phyloP scores from a whole-genome alignment of 164 flowering plant species.

The Akebia trifoliata region DNA sequence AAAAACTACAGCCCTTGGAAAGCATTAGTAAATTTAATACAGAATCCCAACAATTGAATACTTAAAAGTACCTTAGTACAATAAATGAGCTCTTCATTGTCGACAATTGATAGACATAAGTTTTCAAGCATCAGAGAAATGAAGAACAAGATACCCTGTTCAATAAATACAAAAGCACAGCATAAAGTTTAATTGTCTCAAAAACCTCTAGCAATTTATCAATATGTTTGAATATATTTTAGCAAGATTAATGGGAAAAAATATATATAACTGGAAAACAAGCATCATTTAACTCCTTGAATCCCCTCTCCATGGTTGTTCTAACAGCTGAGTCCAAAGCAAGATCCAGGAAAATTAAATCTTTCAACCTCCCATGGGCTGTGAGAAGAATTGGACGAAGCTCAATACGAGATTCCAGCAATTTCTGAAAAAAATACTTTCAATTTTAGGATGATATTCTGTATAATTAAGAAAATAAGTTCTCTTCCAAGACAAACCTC shows the following conservation, averaged over 20 bases:
- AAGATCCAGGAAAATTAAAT: slow-evolving; percentile 28
- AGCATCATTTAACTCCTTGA: slow-evolving; percentile 17
- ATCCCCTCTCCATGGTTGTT: slow-evolving; percentile 26
- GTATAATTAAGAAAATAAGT: neutral
- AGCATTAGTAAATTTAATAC: neutral
- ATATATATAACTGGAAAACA: slow-evolving; percentile 13
- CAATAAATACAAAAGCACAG: slow-evolving; percentile 3
- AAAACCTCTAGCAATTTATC: neutral
- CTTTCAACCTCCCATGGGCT: slow-evolving; percentile 28
- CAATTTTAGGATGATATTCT: neutral
- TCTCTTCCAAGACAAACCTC: slow-evolving; percentile 22
- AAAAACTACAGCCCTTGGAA: neutral
- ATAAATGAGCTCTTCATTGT: slow-evolving; percentile 28
- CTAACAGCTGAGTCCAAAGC: slow-evolving; percentile 29
- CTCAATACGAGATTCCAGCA: slow-evolving; percentile 25
- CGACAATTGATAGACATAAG: slow-evolving; percentile 25
- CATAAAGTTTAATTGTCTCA: neutral
- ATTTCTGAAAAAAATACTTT: slow-evolving; percentile 15
- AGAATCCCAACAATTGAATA: too few relatives aligned
- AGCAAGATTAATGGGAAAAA: neutral
- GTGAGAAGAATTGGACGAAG: slow-evolving; percentile 22
- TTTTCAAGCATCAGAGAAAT: slow-evolving; percentile 27
- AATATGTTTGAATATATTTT: neutral
- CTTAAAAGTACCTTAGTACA: slow-evolving; percentile 23
- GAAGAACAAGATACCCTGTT: slow-evolving; percentile 24